Conservation (phyloP, 495 filamentous ascomycete species). For the Trichoderma erinaceum region DNA sequence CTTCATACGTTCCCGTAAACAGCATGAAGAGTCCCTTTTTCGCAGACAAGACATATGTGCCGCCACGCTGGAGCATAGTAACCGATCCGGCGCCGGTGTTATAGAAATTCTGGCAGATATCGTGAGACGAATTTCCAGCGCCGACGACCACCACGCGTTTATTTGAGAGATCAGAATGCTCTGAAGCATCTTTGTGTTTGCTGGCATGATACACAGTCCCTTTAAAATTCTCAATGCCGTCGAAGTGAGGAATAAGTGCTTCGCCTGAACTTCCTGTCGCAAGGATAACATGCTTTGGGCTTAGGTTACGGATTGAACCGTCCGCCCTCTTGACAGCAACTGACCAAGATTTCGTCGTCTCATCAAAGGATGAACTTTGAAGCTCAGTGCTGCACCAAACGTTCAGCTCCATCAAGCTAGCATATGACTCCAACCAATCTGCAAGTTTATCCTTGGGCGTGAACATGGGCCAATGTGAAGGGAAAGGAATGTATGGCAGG, state of each 20-base stretch:
- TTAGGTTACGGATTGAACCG: slow-evolving; percentile 35
- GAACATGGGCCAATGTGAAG: slow-evolving; percentile 53
- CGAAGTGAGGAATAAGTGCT: slow-evolving; percentile 52
- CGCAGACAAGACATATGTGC: slow-evolving; percentile 52
- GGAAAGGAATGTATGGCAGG: slow-evolving; percentile 61
- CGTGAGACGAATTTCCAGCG: slow-evolving; percentile 58
- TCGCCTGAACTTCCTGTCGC: slow-evolving; percentile 63
- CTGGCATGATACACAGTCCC: slow-evolving; percentile 31
- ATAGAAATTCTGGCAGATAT: slow-evolving; percentile 60
- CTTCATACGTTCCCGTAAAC: slow-evolving; percentile 50
- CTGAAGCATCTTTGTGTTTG: slow-evolving; percentile 50
- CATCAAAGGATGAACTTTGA: slow-evolving; percentile 43
- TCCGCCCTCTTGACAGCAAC: slow-evolving; percentile 24
- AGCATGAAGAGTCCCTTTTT: slow-evolving; percentile 44
- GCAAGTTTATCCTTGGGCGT: slow-evolving; percentile 68
- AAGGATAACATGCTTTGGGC: slow-evolving; percentile 56
- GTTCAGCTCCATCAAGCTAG: slow-evolving; percentile 57
- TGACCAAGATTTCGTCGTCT: slow-evolving; percentile 48
- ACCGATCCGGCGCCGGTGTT: slow-evolving; percentile 53
- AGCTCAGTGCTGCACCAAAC: slow-evolving; percentile 55
- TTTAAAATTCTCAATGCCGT: slow-evolving; percentile 47
- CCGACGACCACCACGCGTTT: slow-evolving; percentile 46
- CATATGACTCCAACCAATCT: slow-evolving; percentile 66
- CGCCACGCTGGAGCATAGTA: slow-evolving; percentile 59
- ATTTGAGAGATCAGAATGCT: not conserved